Percentiles rank a stretch among this genome's conserved stretches.
Evolutionary conservation across 1,284 basidiomycete species (phyloP).

Genomic region (Gomphus bonarii): DNA sequence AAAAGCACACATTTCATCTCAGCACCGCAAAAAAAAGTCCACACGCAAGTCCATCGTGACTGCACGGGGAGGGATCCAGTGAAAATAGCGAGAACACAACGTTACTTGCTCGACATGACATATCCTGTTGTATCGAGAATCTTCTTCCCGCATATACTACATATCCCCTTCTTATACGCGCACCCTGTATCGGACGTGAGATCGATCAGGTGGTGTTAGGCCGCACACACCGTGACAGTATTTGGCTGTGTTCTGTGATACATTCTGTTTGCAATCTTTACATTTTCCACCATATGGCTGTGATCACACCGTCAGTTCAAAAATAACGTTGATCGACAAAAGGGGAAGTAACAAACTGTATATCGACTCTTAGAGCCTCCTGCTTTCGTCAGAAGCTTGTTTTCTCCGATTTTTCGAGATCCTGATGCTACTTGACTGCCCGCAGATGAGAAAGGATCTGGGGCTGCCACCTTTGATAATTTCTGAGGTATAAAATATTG

Average conservation of each 20-base stretch:
- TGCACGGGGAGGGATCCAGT: neutral
- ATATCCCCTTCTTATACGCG: constrained; percentile 75
- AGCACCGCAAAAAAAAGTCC: too few species aligned
- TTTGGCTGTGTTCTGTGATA: constrained; percentile 75
- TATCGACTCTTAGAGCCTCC: constrained; percentile 58
- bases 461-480: constrained; percentile 45
- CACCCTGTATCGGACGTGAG: constrained; percentile 41
- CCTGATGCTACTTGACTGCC: constrained; percentile 67
- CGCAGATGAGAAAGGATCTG: constrained; percentile 68
- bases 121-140: constrained; percentile 75
- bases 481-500: constrained; percentile 13
- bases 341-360: constrained; percentile 15
- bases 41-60: too few species aligned
- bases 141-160: constrained; percentile 75
- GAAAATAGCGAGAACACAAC: neutral
- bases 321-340: neutral
- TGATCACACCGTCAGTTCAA: constrained; percentile 10
- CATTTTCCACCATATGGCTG: constrained; percentile 77
- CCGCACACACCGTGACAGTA: constrained; percentile 64
- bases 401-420: constrained; percentile 70
- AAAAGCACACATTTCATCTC: too few species aligned
- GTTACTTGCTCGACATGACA: constrained; percentile 73
- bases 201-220: constrained; percentile 6
- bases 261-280: constrained; percentile 71
- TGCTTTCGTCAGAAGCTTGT: constrained; percentile 63